Percentiles rank a stretch among this genome's conserved stretches.
phyloP scores from a whole-genome alignment of 345 rosid species.

The Eucalyptus grandis region DNA sequence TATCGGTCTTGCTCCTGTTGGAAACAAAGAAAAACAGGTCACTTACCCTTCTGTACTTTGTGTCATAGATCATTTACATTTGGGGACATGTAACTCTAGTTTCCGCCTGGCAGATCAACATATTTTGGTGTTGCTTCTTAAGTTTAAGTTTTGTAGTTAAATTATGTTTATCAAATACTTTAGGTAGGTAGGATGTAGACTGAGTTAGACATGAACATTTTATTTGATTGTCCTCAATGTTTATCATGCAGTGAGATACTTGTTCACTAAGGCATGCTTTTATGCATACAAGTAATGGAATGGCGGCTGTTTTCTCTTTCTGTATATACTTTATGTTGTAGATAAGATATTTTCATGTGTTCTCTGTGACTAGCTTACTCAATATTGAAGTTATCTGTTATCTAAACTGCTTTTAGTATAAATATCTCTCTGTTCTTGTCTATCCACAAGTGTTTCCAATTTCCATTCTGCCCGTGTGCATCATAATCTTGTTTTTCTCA shows the following conservation, averaged over 20 bases:
- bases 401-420: not conserved
- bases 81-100: too few species aligned
- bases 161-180: not conserved
- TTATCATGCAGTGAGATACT: not conserved
- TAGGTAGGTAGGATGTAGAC: not conserved
- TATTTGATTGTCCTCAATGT: not conserved
- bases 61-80: too few species aligned
- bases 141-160: too few species aligned
- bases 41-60: too few species aligned
- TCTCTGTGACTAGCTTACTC: not conserved
- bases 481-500: not conserved
- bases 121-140: too few species aligned
- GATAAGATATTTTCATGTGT: not conserved
- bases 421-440: not conserved
- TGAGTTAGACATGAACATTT: not conserved
- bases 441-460: not conserved
- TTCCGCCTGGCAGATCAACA: too few species aligned
- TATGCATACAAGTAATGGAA: not conserved
- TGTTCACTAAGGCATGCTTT: not conserved
- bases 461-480: not conserved
- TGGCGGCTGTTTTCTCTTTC: not conserved
- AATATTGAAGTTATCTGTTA: not conserved
- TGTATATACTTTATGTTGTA: not conserved
- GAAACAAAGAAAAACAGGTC: too few species aligned
- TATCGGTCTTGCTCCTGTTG: too few species aligned